A percentile compares a stretch with the other conserved stretches of the same genome.
Conservation (phyloP, 2,329 filamentous ascomycete species). For the Penicillium sp. region DNA sequence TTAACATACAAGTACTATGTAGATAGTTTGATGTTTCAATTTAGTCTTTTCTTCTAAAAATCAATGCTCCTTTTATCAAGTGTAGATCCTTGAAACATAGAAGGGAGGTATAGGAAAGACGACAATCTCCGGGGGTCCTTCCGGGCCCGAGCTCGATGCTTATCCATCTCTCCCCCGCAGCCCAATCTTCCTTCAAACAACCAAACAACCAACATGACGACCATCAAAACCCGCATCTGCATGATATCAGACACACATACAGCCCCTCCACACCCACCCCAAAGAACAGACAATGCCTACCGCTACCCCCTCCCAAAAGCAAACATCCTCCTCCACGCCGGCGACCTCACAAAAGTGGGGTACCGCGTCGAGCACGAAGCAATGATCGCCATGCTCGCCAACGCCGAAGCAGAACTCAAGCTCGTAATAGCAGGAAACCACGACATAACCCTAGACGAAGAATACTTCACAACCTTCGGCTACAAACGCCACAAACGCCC, state of each 20-base stretch:
- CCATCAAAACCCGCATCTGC: slow-evolving; percentile 43
- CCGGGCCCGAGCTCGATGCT: neutral
- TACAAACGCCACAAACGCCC: slow-evolving; percentile 29
- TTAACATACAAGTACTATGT: neutral
- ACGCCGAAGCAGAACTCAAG: slow-evolving; percentile 56
- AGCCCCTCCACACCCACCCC: slow-evolving; percentile 23
- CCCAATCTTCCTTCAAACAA: slow-evolving; percentile 1
- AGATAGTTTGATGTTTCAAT: neutral
- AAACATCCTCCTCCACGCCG: slow-evolving; percentile 59
- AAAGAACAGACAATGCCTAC: slow-evolving; percentile 30
- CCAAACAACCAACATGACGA: slow-evolving; percentile 11
- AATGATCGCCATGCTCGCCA: slow-evolving; percentile 49
- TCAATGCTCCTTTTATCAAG: neutral
- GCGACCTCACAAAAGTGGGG: slow-evolving; percentile 58
- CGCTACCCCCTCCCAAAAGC: slow-evolving; percentile 49
- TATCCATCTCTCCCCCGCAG: neutral
- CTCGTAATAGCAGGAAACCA: slow-evolving; percentile 65
- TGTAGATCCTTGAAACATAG: neutral
- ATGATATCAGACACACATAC: slow-evolving; percentile 48
- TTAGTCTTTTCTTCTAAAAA: neutral
- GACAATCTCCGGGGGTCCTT: neutral
- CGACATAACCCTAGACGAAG: slow-evolving; percentile 57
- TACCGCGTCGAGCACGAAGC: slow-evolving; percentile 48
- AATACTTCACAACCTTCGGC: slow-evolving; percentile 44
- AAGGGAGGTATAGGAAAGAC: no score